Conservation (phyloP, 257 asterid genomes). For the Solanum ahanhuiri region DNA sequence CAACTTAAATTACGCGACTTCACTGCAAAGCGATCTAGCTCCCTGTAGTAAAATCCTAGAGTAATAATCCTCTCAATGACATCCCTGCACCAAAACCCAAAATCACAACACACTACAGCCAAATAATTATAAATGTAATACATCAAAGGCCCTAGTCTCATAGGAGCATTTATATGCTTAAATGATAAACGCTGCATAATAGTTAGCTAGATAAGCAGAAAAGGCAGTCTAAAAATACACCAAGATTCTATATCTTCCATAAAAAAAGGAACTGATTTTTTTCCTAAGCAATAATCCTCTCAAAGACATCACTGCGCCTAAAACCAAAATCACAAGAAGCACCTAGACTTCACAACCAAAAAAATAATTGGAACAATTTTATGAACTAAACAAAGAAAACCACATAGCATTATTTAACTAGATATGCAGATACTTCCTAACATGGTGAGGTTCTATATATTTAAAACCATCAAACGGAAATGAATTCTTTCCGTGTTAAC, state of each 20-base stretch:
- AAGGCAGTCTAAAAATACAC: not conserved
- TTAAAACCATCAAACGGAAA: not conserved
- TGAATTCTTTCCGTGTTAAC: not conserved
- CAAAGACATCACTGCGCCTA: not conserved
- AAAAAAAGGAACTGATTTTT: not conserved
- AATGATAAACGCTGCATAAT: not conserved
- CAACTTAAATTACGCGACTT: conserved; percentile 80
- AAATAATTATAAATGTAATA: not conserved
- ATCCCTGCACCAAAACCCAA: conserved; percentile 52
- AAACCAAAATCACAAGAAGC: not conserved
- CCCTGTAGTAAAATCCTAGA: conserved; percentile 85
- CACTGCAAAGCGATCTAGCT: conserved; percentile 82
- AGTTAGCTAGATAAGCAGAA: not conserved
- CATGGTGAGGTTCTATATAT: not conserved
- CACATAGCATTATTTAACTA: not conserved
- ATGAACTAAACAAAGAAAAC: not conserved
- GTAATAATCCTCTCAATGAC: conserved; percentile 74
- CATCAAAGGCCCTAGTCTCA: not conserved
- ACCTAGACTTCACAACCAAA: not conserved
- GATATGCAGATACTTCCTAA: not conserved
- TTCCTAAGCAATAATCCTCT: not conserved
- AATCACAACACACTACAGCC: not conserved
- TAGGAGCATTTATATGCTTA: not conserved
- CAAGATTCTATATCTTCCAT: not conserved
- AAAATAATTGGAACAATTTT: not conserved